phyloP scores from a whole-genome alignment of 495 filamentous ascomycete species.

The Penicillium manginii region DNA sequence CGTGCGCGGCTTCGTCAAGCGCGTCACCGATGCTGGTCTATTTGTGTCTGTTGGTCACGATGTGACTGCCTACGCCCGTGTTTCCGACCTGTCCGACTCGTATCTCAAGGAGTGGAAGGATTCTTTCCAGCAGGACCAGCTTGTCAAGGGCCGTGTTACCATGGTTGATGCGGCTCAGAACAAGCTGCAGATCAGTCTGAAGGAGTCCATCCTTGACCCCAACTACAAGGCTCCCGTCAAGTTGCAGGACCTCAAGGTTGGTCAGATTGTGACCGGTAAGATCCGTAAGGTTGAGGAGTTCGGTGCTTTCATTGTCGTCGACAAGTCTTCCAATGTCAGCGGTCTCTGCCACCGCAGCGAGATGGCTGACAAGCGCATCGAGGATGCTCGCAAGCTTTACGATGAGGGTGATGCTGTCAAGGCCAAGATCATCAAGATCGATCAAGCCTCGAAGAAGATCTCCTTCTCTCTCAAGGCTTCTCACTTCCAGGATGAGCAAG shows the following conservation, averaged over 20 bases:
- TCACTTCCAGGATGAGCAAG: slow-evolving; percentile 73
- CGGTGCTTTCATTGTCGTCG: slow-evolving; percentile 90
- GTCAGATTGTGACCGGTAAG: slow-evolving; percentile 83
- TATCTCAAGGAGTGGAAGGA: slow-evolving; percentile 96
- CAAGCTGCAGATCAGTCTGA: slow-evolving; percentile 83
- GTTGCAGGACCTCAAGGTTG: slow-evolving; percentile 73
- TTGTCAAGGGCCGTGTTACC: slow-evolving; percentile 85
- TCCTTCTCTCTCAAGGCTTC: slow-evolving; percentile 91
- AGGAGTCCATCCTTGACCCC: slow-evolving; percentile 78
- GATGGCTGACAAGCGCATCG: slow-evolving; percentile 78
- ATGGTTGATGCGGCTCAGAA: slow-evolving; percentile 63
- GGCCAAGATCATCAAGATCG: slow-evolving; percentile 80
- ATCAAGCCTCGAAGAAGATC: slow-evolving; percentile 71
- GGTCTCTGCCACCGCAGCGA: slow-evolving; percentile 90
- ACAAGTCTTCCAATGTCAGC: slow-evolving; percentile 81
- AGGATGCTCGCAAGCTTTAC: slow-evolving; percentile 82
- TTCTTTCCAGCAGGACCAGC: slow-evolving; percentile 80
- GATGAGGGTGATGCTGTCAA: slow-evolving; percentile 89
- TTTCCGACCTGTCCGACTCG: slow-evolving; percentile 86
- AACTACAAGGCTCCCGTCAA: slow-evolving; percentile 70
- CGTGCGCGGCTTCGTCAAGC: slow-evolving; percentile 86
- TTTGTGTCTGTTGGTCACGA: slow-evolving; percentile 80
- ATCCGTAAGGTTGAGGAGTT: slow-evolving; percentile 92
- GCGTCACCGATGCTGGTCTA: slow-evolving; percentile 81
- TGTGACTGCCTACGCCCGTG: slow-evolving; percentile 78